Percentiles rank a stretch among this genome's conserved stretches.
Conservation (phyloP, 148 eudicot species). For the Chenopodium suecicum region DNA sequence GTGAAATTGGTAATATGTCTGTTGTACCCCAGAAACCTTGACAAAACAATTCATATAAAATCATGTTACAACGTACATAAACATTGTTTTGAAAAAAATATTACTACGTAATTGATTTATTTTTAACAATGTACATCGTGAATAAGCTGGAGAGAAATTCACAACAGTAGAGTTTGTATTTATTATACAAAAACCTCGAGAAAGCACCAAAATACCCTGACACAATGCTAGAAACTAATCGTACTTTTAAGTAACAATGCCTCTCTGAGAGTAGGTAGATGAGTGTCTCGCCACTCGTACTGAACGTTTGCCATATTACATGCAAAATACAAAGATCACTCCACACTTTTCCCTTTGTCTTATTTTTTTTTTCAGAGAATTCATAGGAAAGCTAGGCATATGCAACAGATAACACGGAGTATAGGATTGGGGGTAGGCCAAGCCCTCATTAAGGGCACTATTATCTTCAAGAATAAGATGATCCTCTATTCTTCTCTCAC, state of each 20-base stretch:
- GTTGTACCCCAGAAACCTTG: constrained; percentile 83
- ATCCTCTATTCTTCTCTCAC: background rate
- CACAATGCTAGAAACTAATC: background rate
- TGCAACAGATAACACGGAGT: background rate
- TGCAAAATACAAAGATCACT: background rate
- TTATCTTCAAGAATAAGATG: background rate
- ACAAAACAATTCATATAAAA: background rate
- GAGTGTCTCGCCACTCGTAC: background rate
- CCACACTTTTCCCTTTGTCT: background rate
- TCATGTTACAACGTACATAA: background rate
- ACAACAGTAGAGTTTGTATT: too few relatives aligned
- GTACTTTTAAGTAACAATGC: too few relatives aligned
- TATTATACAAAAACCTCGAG: too few relatives aligned
- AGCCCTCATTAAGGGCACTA: background rate
- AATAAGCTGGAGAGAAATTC: too few relatives aligned
- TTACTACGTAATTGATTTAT: too few relatives aligned
- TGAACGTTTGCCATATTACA: background rate
- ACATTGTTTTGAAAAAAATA: background rate
- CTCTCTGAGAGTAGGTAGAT: background rate
- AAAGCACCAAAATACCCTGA: background rate
- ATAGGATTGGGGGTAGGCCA: background rate
- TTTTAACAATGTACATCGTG: too few relatives aligned
- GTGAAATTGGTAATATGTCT: constrained; percentile 85
- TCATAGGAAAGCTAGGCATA: background rate
- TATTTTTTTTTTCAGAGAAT: background rate